Base-by-base conservation (phyloP, 192 early-diverging fungal species). In the Umbelopsis ramanniana region DNA sequence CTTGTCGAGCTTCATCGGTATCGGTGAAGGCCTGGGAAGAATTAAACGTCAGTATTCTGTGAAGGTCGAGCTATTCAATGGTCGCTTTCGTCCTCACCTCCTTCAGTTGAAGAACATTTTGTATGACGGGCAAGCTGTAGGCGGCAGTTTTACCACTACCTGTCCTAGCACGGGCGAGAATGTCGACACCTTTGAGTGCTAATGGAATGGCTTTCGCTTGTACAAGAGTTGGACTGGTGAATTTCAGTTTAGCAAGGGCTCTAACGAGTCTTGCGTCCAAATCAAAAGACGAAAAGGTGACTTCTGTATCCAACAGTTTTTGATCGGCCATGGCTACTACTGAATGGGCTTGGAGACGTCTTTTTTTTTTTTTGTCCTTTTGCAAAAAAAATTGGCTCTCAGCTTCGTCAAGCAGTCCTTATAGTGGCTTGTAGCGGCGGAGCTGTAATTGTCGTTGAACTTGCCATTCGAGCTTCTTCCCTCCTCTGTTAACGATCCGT, bases 141-240 rank as follows among this genome's bases (percentile, higher is more conserved):
- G 97, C 97, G 19, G 95, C 93, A 7, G 97, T 98, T 82, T 99
- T 99, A 72, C 97, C 97, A 26, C 92, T 94, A 33, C 97, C 97
- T 0, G 96, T 99, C 53, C 94, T 86, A 23, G 97, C 96, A 48
- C 91, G 84, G 12, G 95, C 97, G 50, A 98, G 82, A 60, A 99
- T 91, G 74, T 99, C 96, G 73, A 95, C 97, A 48, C 97, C 96
- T 38, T 90, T 77, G 7, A 99, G 83, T 22, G 95, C 94, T 8
- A 98, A 85, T 11, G 97, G 96, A 70, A 99, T 97, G 2, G 91
- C 91, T 37, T 88, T 89, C 43, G 87, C 83, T 81, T 99, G 97
- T 12, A 99, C 91, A 6, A 93, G 85, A 50, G 97, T 98, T 6
- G 97, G 96, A 46, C 89, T 86, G 24, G 83, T 84, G 72, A 94